phyloP scores from a whole-genome alignment of 805 yeast genomes.

The Nakazawaea peltata region DNA sequence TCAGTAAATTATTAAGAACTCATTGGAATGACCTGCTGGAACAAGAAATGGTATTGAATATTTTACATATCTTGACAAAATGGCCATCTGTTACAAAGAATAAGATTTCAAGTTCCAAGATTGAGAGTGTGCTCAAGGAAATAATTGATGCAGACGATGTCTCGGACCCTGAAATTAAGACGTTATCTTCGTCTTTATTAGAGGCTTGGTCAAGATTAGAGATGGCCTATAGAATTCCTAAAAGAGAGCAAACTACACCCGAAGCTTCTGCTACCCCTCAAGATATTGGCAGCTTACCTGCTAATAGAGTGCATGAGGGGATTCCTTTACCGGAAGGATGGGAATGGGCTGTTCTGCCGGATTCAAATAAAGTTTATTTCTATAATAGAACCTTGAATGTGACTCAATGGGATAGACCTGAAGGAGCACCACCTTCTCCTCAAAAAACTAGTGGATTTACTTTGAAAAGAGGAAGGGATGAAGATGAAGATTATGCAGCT shows the following conservation, averaged over 20 bases:
- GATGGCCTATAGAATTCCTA: slow-evolving; percentile 82
- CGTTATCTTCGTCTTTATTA: slow-evolving; percentile 37
- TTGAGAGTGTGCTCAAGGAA: slow-evolving; percentile 53
- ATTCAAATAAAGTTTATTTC: slow-evolving; percentile 40
- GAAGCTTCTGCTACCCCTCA: too few species aligned
- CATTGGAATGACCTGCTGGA: slow-evolving; percentile 18
- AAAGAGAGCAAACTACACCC: slow-evolving; percentile 33
- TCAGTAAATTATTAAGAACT: slow-evolving; percentile 50
- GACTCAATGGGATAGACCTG: slow-evolving; percentile 59
- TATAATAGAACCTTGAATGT: slow-evolving; percentile 39
- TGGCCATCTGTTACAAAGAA: slow-evolving; percentile 70
- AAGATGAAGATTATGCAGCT: slow-evolving; percentile 4
- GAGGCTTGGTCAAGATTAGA: slow-evolving; percentile 66
- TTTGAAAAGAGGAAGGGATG: slow-evolving; percentile 7
- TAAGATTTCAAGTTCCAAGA: slow-evolving; percentile 64
- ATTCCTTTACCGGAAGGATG: slow-evolving; percentile 53
- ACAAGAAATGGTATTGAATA: slow-evolving; percentile 32
- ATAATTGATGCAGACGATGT: slow-evolving; percentile 18
- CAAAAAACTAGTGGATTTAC: background rate
- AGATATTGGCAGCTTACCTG: too few species aligned
- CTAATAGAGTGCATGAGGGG: slow-evolving; percentile 16
- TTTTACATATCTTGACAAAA: slow-evolving; percentile 48
- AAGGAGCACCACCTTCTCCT: background rate
- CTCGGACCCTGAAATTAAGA: slow-evolving; percentile 17
- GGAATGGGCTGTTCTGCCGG: slow-evolving; percentile 47